Evolutionary conservation across 2,329 filamentous ascomycete genomes (phyloP).

Genomic region (Claviceps humidiphila): DNA sequence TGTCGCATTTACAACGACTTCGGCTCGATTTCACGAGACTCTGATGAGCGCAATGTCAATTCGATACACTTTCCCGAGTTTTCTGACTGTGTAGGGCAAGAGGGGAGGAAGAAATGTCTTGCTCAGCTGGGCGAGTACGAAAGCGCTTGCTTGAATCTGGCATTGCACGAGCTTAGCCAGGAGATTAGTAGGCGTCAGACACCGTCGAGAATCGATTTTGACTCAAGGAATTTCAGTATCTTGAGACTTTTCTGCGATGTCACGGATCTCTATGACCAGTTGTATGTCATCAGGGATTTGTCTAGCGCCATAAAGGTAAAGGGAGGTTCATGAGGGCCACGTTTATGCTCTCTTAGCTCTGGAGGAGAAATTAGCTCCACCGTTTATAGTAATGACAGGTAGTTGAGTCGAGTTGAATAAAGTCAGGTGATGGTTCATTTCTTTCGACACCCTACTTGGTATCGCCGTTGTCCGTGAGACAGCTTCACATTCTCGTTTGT

Average conservation of each 20-base stretch:
- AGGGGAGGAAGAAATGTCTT: conserved; percentile 1
- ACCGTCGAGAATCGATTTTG: neutral
- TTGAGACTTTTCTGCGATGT: neutral
- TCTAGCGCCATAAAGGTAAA: neutral
- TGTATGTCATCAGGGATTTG: neutral
- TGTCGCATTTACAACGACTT: conserved; percentile 8
- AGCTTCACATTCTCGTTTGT: no score
- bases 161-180: neutral
- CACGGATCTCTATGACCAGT: neutral
- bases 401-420: no score
- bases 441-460: no score
- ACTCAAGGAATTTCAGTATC: neutral
- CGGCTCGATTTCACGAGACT: conserved; percentile 8
- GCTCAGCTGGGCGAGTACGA: conserved; percentile 6
- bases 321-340: no score
- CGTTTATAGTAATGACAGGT: no score
- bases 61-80: conserved; percentile 11
- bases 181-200: neutral
- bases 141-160: neutral
- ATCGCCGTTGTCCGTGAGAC: no score
- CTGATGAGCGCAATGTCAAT: conserved; percentile 10
- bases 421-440: no score
- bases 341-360: no score
- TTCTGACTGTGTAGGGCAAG: neutral
- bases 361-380: no score